phyloP scores from a whole-genome alignment of 306 rosid genomes.

The Cicer bijugum region DNA sequence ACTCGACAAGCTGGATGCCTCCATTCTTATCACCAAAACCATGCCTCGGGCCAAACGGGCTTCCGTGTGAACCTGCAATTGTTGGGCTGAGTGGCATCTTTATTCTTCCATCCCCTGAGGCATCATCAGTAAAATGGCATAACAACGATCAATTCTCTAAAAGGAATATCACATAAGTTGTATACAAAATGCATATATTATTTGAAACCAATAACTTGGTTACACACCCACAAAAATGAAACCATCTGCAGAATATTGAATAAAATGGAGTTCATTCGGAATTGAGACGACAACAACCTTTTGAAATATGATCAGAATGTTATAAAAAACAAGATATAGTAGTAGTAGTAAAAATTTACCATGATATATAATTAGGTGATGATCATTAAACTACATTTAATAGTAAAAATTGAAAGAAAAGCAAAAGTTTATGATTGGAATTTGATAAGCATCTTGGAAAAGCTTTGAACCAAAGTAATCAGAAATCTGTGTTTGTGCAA shows the following conservation, averaged over 20 bases:
- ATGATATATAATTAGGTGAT: not conserved
- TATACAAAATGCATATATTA: not conserved
- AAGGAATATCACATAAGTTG: conserved; percentile 3
- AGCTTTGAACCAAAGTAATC: conserved; percentile 12
- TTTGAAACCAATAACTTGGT: not conserved
- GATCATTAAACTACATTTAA: not conserved
- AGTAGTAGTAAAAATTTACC: not conserved
- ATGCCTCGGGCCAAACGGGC: conserved; percentile 62
- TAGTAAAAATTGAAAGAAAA: conserved; percentile 23
- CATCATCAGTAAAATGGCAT: conserved; percentile 32
- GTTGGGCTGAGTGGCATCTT: conserved; percentile 96
- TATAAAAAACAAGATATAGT: conserved; percentile 4
- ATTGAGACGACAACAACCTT: conserved; percentile 15
- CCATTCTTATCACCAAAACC: conserved; percentile 53
- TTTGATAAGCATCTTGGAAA: conserved; percentile 17
- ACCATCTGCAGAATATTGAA: conserved; percentile 2
- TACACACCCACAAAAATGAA: not conserved
- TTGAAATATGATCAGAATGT: conserved; percentile 16
- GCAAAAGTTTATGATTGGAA: not conserved
- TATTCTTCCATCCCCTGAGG: conserved; percentile 81
- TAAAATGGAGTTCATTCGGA: conserved; percentile 2
- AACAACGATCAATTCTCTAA: conserved; percentile 25
- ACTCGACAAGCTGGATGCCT: conserved; percentile 71
- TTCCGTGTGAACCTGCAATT: conserved; percentile 57
- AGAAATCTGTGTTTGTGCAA: conserved; percentile 28